Evolutionary conservation across 2,329 filamentous ascomycete genomes (phyloP).

Genomic region (Pochonia chlamydosporia): DNA sequence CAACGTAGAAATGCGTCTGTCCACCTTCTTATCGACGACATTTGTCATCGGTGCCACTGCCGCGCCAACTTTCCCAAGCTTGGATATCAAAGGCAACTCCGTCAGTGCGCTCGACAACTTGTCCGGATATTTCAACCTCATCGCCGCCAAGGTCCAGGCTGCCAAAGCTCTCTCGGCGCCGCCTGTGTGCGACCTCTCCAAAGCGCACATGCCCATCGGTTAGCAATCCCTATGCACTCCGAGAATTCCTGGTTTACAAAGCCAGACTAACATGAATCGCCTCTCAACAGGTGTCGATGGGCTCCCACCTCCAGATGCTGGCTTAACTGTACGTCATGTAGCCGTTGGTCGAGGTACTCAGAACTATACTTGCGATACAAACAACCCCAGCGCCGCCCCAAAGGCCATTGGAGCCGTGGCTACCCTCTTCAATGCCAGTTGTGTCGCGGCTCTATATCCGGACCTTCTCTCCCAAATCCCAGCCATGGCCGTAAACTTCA

Average conservation of each 20-base stretch:
- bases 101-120: slow-evolving; percentile 38
- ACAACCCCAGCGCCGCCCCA: slow-evolving; percentile 55
- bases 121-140: slow-evolving; percentile 55
- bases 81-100: slow-evolving; percentile 32
- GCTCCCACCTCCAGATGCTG: slow-evolving; percentile 55
- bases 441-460: slow-evolving; percentile 65
- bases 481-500: slow-evolving; percentile 61
- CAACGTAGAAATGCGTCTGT: slow-evolving; percentile 48
- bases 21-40: slow-evolving; percentile 39
- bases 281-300: slow-evolving; percentile 42
- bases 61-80: slow-evolving; percentile 35
- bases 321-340: slow-evolving; percentile 66
- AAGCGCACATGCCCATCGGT: slow-evolving; percentile 46
- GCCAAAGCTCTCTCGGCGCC: slow-evolving; percentile 33
- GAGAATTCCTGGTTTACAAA: background rate
- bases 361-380: slow-evolving; percentile 81
- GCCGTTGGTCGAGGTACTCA: slow-evolving; percentile 83
- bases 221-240: slow-evolving; percentile 15
- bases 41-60: slow-evolving; percentile 39
- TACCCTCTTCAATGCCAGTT: slow-evolving; percentile 82
- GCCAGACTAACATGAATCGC: background rate
- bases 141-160: slow-evolving; percentile 49
- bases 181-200: slow-evolving; percentile 49
- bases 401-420: slow-evolving; percentile 68
- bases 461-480: slow-evolving; percentile 61